Evolutionary conservation across 2,329 filamentous ascomycete genomes (phyloP), one percentile per base, ranked within the genome.

Genomic region (Zopfia rhizophila): DNA sequence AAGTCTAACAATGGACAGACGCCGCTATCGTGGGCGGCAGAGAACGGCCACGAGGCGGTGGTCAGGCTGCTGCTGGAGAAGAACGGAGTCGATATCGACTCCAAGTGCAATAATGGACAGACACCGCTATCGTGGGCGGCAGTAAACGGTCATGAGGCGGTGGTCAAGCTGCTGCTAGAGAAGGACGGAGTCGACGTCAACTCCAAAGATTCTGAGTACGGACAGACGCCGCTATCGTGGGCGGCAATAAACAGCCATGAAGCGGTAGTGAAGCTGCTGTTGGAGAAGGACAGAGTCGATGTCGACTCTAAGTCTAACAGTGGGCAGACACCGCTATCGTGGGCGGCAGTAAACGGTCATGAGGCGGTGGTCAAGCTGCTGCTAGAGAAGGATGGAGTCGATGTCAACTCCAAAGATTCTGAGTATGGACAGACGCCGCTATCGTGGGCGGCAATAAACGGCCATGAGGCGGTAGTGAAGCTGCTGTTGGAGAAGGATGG

Each of bases 61-160:
- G 38, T 53, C 10, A 29, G 43, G 31, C 30, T 51, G 25, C 43
- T 53, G 29, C 45, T 56, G 21, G 43, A 30, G 18, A 42, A 16
- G 18, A 40, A 39, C 35, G 45, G 40, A 14, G 42, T 48, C n/a
- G 41, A 55, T 38, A 18, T 32, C 14, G 23, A 36, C 32, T 18
- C 32, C 12, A 36, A 36, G 32, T 12, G 21, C 18, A 40, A 29
- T 6, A 7, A 11, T 7, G 37, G 30, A 3, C 28, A 30, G n/a
- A 19, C 36, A 12, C 44, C 44, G 11, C 4, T 48, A 7, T 19
- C 28, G 38, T 37, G 31, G 37, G 44, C 44, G 21, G 30, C 24
- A 22, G 23, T 23, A 11, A 27, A 38, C 12, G 18, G 38, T 7
- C 45, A 42, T 27, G 17, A 48, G 16, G 45, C 22, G 17, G 38